Base-by-base conservation (phyloP, 129 eudicot genomes). In the Solidago caesia region DNA sequence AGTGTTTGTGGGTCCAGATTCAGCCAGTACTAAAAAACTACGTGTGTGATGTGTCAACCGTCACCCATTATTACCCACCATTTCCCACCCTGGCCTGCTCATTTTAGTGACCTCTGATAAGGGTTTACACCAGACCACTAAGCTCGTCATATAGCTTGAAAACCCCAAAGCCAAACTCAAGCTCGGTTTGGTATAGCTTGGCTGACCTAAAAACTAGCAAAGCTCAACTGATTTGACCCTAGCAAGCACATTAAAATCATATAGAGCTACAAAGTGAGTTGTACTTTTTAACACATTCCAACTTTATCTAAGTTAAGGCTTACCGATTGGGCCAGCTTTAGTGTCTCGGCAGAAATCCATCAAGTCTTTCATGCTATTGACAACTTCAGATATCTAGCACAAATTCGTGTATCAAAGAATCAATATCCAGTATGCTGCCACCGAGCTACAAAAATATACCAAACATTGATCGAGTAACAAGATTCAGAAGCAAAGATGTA, bases 241-340 rank as follows among this genome's bases (percentile, higher is more conserved):
- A 51, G 16, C 56, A 52, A 52, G 21, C 58, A n/a, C 59, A 29
- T 64, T 33, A 33, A 0, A 33, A 33, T 33, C 39, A 56, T 27
- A 15, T 56, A 56, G 8, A 5, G 29, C 61, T 56, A 56, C 27
- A 25, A 56, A 15, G 61, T 56, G 8, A 39, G 11, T 12, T 11
- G 41, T 27, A 61, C 1, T 8, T 27, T 61, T 61, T 0, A 7
- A 61, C 43, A 7, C 3, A 6, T 10, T 61, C 5, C 0, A 61
- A 5, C 9, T 27, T 27, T 27, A 61, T 59, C 5, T 59, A 11
- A 6, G 4, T 25, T 12, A 9, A 15, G 5, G 11, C 7, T 79
- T 91, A 95, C 97, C 99, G 41, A 87, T 87, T 8, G 99, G 97
- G 61, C 99, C 99, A 49, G 78, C 77, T 85, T 95, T 90, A 63